Evolutionary conservation across 306 rosid species (phyloP).

Genomic region (Citrullus colocynthis): DNA sequence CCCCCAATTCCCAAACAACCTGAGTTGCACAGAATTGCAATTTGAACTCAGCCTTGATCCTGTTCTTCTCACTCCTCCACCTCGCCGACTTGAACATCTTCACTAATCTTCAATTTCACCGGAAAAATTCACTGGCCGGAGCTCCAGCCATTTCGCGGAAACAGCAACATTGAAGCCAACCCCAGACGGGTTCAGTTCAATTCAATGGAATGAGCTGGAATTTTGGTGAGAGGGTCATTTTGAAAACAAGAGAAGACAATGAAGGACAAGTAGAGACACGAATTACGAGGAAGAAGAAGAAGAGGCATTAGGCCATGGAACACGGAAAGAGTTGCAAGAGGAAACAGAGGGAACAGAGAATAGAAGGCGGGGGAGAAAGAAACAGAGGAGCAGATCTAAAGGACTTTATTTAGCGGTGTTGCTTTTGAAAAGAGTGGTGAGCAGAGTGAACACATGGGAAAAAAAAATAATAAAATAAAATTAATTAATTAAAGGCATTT

Average conservation of each 20-base stretch:
- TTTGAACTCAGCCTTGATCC: constrained; percentile 62
- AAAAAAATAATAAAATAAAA: not conserved
- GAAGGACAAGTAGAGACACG: not conserved
- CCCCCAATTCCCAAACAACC: constrained; percentile 23
- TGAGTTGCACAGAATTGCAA: constrained; percentile 73
- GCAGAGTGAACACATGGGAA: not conserved
- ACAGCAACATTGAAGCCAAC: not conserved
- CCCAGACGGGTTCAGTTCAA: not conserved
- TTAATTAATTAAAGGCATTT: not conserved
- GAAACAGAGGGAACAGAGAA: not conserved
- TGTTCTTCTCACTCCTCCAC: constrained; percentile 86
- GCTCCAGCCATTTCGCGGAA: not conserved
- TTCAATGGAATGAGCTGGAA: not conserved
- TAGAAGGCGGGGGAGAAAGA: not conserved
- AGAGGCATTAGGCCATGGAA: not conserved
- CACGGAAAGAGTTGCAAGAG: not conserved
- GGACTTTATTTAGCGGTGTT: not conserved
- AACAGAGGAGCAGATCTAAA: constrained; percentile 6
- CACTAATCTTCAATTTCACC: constrained; percentile 3
- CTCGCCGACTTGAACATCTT: constrained; percentile 80
- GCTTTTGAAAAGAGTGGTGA: constrained; percentile 8
- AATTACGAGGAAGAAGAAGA: not conserved
- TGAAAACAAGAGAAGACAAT: not conserved
- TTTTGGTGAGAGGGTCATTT: not conserved
- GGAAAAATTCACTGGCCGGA: constrained; percentile 4